Conservation (phyloP, 768 basidiomycete species). For the Pleurotus salmoneostramineus region DNA sequence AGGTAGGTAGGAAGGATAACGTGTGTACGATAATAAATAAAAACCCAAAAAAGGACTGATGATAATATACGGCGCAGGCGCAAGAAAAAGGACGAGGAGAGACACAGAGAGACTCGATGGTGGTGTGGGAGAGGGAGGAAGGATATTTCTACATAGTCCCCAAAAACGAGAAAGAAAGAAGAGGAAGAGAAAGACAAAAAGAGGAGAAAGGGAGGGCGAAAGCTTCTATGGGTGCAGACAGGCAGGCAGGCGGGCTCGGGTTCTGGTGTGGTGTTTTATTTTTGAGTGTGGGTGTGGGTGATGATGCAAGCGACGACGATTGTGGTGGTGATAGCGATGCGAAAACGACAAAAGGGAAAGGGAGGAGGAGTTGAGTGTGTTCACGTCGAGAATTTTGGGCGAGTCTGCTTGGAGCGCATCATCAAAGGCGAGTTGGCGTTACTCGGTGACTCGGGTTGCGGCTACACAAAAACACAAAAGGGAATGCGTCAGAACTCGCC, state of each 20-base stretch:
- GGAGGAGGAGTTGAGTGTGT: too few species aligned
- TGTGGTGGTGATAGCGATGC: not conserved
- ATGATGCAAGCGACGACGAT: not conserved
- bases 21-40: too few species aligned
- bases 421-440: slow-evolving; percentile 45
- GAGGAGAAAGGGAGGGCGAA: too few species aligned
- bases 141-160: slow-evolving; percentile 6
- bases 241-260: too few species aligned
- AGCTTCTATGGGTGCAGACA: too few species aligned
- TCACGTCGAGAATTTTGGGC: slow-evolving; percentile 6
- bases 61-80: too few species aligned
- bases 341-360: not conserved
- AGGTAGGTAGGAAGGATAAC: too few species aligned
- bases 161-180: not conserved
- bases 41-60: too few species aligned
- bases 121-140: not conserved
- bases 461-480: slow-evolving; percentile 10
- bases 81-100: too few species aligned
- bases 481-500: too few species aligned
- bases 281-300: not conserved
- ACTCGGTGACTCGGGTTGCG: slow-evolving; percentile 26
- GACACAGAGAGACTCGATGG: too few species aligned
- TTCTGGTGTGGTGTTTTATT: not conserved
- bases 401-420: slow-evolving; percentile 32
- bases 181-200: not conserved